Evolutionary conservation across 202 grass and related monocot species (phyloP), one percentile per base, ranked within the genome.

Genomic region (Zoysia matrella): DNA sequence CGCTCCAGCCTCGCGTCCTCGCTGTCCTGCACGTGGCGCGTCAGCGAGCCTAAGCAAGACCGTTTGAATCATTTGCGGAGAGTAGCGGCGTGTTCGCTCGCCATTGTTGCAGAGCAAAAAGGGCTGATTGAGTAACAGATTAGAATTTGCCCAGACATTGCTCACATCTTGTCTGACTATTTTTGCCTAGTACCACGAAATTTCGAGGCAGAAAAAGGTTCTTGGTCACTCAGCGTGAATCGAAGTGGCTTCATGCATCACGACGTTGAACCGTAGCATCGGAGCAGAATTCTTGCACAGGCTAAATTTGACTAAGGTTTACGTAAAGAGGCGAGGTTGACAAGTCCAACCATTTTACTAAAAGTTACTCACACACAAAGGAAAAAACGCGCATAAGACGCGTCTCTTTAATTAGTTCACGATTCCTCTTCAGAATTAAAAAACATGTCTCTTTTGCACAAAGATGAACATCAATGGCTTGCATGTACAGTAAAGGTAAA

Each of bases 1-100:
- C 63, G 74, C 50, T 90, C 81, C 54, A 94, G 86, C 76, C 71
- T 76, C 44, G 6, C 64, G 69, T 91, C 89, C 73, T 88, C 89
- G 4, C 74, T 74, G 42, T 88, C 74, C 92, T 94, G 82, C 84
- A 71, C 8, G 45, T 36, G 42, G 30, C 52, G 56, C 2, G 52
- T 55, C 39, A 58, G 60, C 43, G 63, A 51, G 74, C 56, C 6
- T 55, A 60, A 74, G 30, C 1, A 50, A 39, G 30, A 5, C 14
- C 3, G 57, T 52, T 67, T n/a, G 30, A 51, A 36, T 36, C 30
- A 36, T 16, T 3, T 43, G 4, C 75, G 40, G 47, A n/a, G 2
- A 8, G 52, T 3, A 47, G 46, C 2, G 1, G 49, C 41, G 3
- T 22, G 72, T 60, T 46, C 4, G 12, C 8, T 16, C 36, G 42